phyloP scores from a whole-genome alignment of 2,329 filamentous ascomycete genomes.

The Penicillium sp. region DNA sequence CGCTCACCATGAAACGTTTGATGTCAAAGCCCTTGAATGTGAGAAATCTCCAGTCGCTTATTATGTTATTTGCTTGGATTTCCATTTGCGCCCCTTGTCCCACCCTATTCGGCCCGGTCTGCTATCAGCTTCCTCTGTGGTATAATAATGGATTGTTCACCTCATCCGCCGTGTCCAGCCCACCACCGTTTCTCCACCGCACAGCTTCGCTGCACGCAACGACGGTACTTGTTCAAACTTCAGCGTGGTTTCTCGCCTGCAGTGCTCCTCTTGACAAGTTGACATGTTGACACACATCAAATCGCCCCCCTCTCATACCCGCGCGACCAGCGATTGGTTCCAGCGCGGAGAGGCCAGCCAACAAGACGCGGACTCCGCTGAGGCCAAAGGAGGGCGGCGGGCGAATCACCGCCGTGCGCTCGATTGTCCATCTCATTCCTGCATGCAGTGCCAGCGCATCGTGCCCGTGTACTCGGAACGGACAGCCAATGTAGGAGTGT shows the following conservation, averaged over 20 bases:
- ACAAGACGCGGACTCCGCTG: constrained; percentile 23
- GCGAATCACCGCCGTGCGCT: constrained; percentile 29
- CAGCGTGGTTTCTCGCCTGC: background rate
- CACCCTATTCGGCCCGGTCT: background rate
- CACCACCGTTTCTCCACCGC: background rate
- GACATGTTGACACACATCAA: background rate
- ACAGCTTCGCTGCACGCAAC: background rate
- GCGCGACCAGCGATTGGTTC: background rate
- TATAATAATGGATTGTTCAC: no score
- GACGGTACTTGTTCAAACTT: background rate
- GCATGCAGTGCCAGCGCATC: constrained; percentile 38
- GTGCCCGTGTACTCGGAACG: constrained; percentile 25
- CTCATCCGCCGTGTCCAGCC: background rate
- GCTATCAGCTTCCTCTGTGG: no score
- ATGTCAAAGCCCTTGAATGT: background rate
- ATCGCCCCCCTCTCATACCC: background rate
- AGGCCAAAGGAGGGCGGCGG: constrained; percentile 25
- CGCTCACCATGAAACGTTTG: background rate
- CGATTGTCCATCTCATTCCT: constrained; percentile 31
- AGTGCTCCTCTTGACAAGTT: background rate
- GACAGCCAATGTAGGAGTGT: constrained; percentile 9
- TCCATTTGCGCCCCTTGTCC: background rate
- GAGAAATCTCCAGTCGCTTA: background rate
- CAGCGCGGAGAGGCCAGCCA: background rate
- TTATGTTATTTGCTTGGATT: background rate